Evolutionary conservation across 2,329 filamentous ascomycete species (phyloP).

Genomic region (Orbilia javanica): DNA sequence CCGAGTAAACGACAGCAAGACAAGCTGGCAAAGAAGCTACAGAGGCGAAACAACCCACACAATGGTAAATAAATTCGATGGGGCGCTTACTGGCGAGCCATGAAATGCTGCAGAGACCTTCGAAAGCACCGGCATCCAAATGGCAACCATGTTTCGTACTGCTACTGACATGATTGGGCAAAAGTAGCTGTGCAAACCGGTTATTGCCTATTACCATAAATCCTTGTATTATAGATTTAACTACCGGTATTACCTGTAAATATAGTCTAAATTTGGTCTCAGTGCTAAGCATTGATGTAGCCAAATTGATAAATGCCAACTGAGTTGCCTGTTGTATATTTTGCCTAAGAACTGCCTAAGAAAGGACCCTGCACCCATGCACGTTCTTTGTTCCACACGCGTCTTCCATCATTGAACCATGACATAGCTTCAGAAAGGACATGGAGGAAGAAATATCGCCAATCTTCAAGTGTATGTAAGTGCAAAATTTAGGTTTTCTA

Average conservation of each 20-base stretch:
- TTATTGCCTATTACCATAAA: not conserved
- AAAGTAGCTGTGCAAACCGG: not conserved
- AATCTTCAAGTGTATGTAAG: slow-evolving; percentile 56
- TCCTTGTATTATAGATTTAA: slow-evolving; percentile 11
- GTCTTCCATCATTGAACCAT: slow-evolving; percentile 7
- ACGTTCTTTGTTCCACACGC: slow-evolving; percentile 19
- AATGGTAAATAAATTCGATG: slow-evolving; percentile 46
- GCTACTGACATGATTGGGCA: not conserved
- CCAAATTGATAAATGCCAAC: not conserved
- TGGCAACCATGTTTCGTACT: not conserved
- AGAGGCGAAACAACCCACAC: slow-evolving; percentile 2
- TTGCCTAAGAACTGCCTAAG: not conserved
- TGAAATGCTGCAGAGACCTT: not conserved
- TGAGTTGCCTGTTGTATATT: slow-evolving; percentile 25
- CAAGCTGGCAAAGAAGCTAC: slow-evolving; percentile 5
- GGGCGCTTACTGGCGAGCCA: slow-evolving; percentile 57
- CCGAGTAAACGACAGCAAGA: slow-evolving; percentile 16
- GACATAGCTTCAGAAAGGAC: not conserved
- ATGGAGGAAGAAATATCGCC: slow-evolving; percentile 51
- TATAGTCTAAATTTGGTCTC: not conserved
- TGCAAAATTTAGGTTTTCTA: slow-evolving; percentile 1
- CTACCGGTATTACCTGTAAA: not conserved
- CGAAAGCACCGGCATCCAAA: not conserved
- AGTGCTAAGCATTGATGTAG: not conserved
- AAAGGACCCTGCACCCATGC: not conserved